Evolutionary conservation across 169 alveolate species (phyloP).

Genomic region (Eimeria nieschulzi): DNA sequence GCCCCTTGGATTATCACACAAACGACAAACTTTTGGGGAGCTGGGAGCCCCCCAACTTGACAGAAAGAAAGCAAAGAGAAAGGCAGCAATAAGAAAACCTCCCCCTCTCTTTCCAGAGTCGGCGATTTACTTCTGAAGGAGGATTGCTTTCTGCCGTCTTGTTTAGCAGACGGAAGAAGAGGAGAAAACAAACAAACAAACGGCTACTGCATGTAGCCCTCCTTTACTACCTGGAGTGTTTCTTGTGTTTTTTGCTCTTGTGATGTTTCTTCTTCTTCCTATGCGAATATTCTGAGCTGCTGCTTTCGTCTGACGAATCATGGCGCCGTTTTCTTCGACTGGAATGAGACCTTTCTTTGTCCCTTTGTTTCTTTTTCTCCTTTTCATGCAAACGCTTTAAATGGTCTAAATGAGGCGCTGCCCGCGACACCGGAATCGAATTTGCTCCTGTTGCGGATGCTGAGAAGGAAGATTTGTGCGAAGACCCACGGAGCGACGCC

Average conservation of each 20-base stretch:
- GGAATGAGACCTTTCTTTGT: background rate
- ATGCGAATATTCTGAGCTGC: conserved; percentile 4
- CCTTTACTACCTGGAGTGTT: background rate
- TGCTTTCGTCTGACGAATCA: background rate
- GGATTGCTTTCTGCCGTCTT: background rate
- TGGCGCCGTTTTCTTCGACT: background rate
- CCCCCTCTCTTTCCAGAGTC: background rate
- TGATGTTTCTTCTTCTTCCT: conserved; percentile 35
- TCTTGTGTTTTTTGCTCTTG: conserved; percentile 7
- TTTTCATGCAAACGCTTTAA: background rate
- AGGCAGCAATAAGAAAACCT: background rate
- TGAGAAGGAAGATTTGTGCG: background rate
- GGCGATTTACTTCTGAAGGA: background rate
- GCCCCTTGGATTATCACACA: no score
- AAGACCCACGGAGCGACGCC: background rate
- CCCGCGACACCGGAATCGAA: background rate
- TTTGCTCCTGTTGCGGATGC: conserved; percentile 66
- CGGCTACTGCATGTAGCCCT: background rate
- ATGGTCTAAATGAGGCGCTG: background rate
- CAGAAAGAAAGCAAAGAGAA: background rate
- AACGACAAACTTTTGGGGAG: background rate
- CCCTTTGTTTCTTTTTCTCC: background rate
- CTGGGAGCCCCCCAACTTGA: background rate
- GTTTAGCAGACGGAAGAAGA: background rate
- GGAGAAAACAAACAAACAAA: background rate